Evolutionary conservation across 148 eudicot genomes (phyloP).

Genomic region (Rhododendron williamsianum): DNA sequence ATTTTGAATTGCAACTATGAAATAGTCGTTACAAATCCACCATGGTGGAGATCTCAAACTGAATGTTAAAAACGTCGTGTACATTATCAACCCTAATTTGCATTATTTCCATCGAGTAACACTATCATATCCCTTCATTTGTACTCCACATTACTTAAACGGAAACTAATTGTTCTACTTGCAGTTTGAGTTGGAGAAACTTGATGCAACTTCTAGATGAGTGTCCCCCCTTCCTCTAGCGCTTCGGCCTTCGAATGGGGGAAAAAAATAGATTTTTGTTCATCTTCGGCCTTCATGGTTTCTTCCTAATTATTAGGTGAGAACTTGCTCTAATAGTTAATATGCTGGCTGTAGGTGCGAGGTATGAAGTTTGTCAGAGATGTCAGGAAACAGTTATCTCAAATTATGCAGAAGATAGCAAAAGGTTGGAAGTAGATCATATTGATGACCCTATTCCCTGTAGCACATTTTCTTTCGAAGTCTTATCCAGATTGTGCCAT

Average conservation of each 20-base stretch:
- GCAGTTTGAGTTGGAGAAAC: not conserved
- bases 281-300: not conserved
- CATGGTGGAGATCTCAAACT: not conserved
- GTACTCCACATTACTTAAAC: not conserved
- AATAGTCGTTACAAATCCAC: not conserved
- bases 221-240: not conserved
- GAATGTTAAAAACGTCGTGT: not conserved
- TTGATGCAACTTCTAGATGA: not conserved
- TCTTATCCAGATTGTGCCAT: not conserved
- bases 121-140: not conserved
- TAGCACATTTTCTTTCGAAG: not conserved
- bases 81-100: not conserved
- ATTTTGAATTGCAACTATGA: not conserved
- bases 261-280: not conserved
- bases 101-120: not conserved
- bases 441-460: not conserved
- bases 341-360: constrained; percentile 42
- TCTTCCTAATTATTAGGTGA: not conserved
- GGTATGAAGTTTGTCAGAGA: constrained; percentile 95
- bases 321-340: not conserved
- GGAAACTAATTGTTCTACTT: not conserved
- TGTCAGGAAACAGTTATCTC: constrained; percentile 83
- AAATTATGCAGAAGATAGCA: constrained; percentile 86
- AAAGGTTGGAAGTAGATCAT: constrained; percentile 41
- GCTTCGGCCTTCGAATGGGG: not conserved